Evolutionary conservation across 2,329 filamentous ascomycete genomes (phyloP), one percentile per base, ranked within the genome.

Genomic region (Claviceps digitariae): DNA sequence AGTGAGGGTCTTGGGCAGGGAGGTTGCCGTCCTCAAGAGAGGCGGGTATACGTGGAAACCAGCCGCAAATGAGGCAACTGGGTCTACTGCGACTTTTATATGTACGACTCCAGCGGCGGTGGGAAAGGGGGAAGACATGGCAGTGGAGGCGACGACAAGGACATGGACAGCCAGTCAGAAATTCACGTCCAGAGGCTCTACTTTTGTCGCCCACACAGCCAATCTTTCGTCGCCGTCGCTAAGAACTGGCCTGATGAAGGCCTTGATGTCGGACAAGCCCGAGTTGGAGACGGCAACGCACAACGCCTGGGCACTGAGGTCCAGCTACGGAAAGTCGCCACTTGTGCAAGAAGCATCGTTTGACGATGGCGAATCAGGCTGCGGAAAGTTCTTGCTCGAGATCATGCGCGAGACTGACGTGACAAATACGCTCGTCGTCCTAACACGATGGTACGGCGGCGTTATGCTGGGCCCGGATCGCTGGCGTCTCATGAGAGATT

Each of bases 11-110:
- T 77, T 93, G 75, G 85, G 84, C 0, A 77, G 87, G 52, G 82
- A 89, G 51, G 72, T 94, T 15, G 76, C 78, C 3, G 86, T 93
- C 1, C 72, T 95, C 60, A 90, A 88, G 67, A 74, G 89, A 59
- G 83, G 85, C 64, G 87, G 85, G 1, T 93, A 93, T 64, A 73
- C 64, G 9, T 70, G 67, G 68, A 60, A 64, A 4, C 45, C 54
- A 40, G 48, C 13, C 43, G 47, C 23, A 23, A 20, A 27, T 15
- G 43, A 51, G 25, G 17, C 41, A 15, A 8, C 51, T 45, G 12
- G 10, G 7, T 31, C 49, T 43, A 20, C 21, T 36, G 2, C 34
- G 31, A 10, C n/a, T 25, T 3, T 13, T 15, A 8, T 21, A n/a
- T 40, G 20, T 40, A 17, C 29, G n/a, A 13, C 13, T 13, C 45